Evolutionary conservation across 2,329 filamentous ascomycete species (phyloP), one percentile per base, ranked within the genome.

Genomic region (Cladophialophora carrionii): DNA sequence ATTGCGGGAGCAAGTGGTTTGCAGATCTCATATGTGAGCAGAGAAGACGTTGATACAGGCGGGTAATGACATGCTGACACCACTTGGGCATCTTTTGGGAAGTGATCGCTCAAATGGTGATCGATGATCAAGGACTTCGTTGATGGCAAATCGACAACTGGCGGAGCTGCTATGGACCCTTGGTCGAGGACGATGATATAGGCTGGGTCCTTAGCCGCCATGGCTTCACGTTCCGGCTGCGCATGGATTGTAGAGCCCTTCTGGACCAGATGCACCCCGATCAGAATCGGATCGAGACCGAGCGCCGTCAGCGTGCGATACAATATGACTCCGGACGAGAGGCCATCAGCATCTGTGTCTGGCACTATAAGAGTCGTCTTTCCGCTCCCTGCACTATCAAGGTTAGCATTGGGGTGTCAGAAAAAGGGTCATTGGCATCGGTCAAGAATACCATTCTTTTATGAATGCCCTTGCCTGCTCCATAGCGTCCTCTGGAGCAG

Each of bases 291-390:
- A 9, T 82, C 74, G 0, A 89, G 79, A 1, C 87, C 87, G 0
- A 90, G 82, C 1, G 84, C 75, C 1, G 83, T 74, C 3, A 90
- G 78, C 0, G 87, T 88, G 61, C 83, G 84, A 62, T 85, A 79
- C 1, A 90, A 73, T 32, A 90, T 89, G 1, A 84, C 83, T 0
- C 88, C 88, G 1, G 87, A 85, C 1, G 84, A 84, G 2, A 90
- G 77, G 0, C 88, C 88, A 73, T 90, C 88, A 2, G 87, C 87
- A 70, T 90, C 87, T 71, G 89, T 90, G 72, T 90, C 88, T 0
- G 88, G 88, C 0, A 89, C 80, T 14, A 90, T 85, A 20, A 90
- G 74, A 0, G 83, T 84, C 41, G 76, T 79, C 62, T 84, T 80
- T 9, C 80, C 75, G 10, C 83, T 76, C 17, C 77, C 71, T 20